Base-by-base conservation (phyloP, 768 basidiomycete genomes). In the Boletus speciosus region DNA sequence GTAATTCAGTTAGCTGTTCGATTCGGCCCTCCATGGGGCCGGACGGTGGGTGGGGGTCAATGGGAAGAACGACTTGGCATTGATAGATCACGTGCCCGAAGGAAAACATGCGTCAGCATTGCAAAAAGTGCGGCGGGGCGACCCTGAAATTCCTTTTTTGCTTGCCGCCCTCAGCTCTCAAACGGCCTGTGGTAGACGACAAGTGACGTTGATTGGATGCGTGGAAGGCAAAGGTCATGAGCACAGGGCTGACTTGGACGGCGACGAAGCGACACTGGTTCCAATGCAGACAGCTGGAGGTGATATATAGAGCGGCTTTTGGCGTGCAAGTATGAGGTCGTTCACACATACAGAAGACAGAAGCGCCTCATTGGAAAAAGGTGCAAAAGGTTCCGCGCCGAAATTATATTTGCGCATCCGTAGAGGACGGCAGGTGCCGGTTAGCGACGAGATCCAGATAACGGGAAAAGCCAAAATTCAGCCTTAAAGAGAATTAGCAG, bases 391-490 rank as follows among this genome's bases (percentile, higher is more conserved):
- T 27, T 61, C 67, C 67, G 67, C 60, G 57, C 64, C 67, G 68
- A 70, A 69, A 67, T 66, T 55, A 54, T 61, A 58, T 64, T 48
- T 66, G 61, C 61, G 64, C 58, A 52, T 58, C 61, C 58, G 64
- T 38, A 51, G 53, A 57, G 49, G 49, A 58, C 67, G 67, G 66
- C 66, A 67, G 37, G 42, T 68, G 54, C 66, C 66, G 65, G 53
- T 9, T 63, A 48, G 61, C 55, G 66, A 66, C 63, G 40, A 61
- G 66, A 69, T 69, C 67, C 47, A 63, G 67, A 65, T 65, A 59
- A 49, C 64, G 64, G 66, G 47, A 57, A 66, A 69, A 72, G 70
- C 59, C 68, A 72, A 70, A 70, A 66, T 66, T 49, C 51, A 57
- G 66, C 67, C 60, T 55, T 57, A 61, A 59, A 56, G 52, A 58